Percentiles rank a stretch among this genome's conserved stretches.
Evolutionary conservation across 228 moss, liverwort and hornwort genomes (phyloP).

Genomic region (Sphagnum magellanicum): DNA sequence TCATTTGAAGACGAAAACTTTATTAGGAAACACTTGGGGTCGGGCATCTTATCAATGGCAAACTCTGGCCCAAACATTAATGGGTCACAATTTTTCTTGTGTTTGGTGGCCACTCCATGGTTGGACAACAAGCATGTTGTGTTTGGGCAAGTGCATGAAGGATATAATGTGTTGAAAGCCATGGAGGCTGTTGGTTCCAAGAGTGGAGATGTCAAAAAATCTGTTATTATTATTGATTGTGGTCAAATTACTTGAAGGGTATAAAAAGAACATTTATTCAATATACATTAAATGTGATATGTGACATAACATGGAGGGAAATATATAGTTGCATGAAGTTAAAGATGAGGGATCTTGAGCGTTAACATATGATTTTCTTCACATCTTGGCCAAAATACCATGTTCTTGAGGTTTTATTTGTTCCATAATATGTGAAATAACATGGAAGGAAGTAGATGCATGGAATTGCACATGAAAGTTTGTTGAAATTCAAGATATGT

Average conservation of each 20-base stretch:
- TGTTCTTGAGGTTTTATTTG: too few relatives aligned
- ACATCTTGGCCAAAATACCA: too few relatives aligned
- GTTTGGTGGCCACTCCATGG: constrained; percentile 22
- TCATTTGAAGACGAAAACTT: constrained; percentile 36
- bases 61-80: constrained; percentile 30
- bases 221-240: constrained; percentile 13
- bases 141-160: constrained; percentile 44
- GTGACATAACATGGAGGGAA: too few relatives aligned
- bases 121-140: constrained; percentile 32
- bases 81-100: constrained; percentile 37
- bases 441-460: too few relatives aligned
- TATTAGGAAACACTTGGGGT: constrained; percentile 28
- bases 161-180: constrained; percentile 16
- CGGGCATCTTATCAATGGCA: constrained; percentile 34
- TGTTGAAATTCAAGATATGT: too few relatives aligned
- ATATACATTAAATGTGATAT: too few relatives aligned
- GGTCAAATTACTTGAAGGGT: constrained; percentile 2
- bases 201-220: constrained; percentile 17
- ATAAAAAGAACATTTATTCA: too few relatives aligned
- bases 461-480: too few relatives aligned
- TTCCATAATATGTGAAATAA: too few relatives aligned
- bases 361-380: too few relatives aligned
- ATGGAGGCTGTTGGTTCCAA: constrained; percentile 23
- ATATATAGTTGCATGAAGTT: too few relatives aligned
- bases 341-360: too few relatives aligned